These are phyloP conservation scores for Ampelomyces quisqualis DNA, from an alignment of 2,329 filamentous ascomycete genomes.

Conservation along the genomic window DNA sequence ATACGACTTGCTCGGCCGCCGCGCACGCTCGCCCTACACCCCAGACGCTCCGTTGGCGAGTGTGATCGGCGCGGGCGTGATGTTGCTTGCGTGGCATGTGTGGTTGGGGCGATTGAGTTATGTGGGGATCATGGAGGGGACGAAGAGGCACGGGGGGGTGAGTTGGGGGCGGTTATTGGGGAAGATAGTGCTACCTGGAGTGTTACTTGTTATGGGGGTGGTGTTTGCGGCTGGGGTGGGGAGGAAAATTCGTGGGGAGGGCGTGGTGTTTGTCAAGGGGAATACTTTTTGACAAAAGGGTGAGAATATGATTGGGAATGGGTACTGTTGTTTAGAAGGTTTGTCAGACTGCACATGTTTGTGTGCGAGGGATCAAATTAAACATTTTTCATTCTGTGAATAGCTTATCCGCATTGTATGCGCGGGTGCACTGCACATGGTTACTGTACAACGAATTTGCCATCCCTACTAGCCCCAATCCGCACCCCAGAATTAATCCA, in stretches of 20 bases:
- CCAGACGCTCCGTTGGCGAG: background rate
- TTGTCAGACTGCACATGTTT: too few species aligned
- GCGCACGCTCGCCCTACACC: constrained; percentile 17
- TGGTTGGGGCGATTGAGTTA: constrained; percentile 16
- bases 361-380: too few species aligned
- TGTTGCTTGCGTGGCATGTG: constrained; percentile 20
- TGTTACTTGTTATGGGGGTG: constrained; percentile 9
- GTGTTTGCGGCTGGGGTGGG: constrained; percentile 6
- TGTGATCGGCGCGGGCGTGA: constrained; percentile 3
- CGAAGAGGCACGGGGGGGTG: background rate
- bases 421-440: too few species aligned
- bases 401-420: too few species aligned
- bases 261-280: too few species aligned
- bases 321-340: background rate
- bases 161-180: constrained; percentile 15
- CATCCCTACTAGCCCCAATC: too few species aligned
- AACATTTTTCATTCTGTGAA: too few species aligned
- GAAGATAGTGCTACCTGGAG: constrained; percentile 9
- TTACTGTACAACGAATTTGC: too few species aligned
- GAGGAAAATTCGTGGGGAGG: background rate
- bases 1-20: constrained; percentile 18
- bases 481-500: too few species aligned
- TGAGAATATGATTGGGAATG: too few species aligned
- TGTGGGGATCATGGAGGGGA: constrained; percentile 7
- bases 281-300: too few species aligned